These are phyloP conservation scores for Vanilla planifolia DNA, from an alignment of 106 monocot genomes.

Conservation along the genomic window DNA sequence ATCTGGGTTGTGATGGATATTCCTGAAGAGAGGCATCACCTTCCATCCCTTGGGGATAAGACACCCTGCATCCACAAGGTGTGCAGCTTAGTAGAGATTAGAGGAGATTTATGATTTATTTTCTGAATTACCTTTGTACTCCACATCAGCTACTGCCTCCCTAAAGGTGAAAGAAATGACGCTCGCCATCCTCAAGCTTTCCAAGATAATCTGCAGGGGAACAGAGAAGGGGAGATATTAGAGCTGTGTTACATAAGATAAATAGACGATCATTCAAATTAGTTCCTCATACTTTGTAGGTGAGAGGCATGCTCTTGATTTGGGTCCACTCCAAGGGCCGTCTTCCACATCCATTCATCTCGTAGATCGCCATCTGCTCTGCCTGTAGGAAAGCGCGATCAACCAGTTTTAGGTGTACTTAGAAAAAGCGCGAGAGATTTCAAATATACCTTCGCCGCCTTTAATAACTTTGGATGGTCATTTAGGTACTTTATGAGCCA, in stretches of 20 bases:
- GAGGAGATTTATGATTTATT: too few relatives aligned
- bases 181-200: conserved; percentile 92
- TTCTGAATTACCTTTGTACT: conserved; percentile 84
- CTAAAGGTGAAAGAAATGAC: conserved; percentile 90
- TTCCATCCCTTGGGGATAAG: conserved; percentile 92
- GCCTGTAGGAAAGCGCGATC: too few relatives aligned
- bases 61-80: conserved; percentile 30
- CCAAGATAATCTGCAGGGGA: conserved; percentile 68
- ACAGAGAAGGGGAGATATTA: not conserved
- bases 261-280: too few relatives aligned
- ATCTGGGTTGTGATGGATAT: conserved; percentile 75
- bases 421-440: too few relatives aligned
- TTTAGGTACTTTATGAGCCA: conserved; percentile 1
- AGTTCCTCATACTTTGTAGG: conserved; percentile 61
- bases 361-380: too few relatives aligned
- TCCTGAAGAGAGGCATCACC: conserved; percentile 90
- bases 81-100: too few relatives aligned
- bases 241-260: not conserved
- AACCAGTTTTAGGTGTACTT: too few relatives aligned
- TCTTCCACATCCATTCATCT: too few relatives aligned
- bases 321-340: conserved; percentile 14
- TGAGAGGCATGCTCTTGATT: conserved; percentile 64
- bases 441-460: conserved; percentile 31
- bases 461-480: not conserved
- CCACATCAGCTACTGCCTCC: conserved; percentile 84